phyloP scores from a whole-genome alignment of 164 flowering plant species.

The Kalanchoe fedtschenkoi region DNA sequence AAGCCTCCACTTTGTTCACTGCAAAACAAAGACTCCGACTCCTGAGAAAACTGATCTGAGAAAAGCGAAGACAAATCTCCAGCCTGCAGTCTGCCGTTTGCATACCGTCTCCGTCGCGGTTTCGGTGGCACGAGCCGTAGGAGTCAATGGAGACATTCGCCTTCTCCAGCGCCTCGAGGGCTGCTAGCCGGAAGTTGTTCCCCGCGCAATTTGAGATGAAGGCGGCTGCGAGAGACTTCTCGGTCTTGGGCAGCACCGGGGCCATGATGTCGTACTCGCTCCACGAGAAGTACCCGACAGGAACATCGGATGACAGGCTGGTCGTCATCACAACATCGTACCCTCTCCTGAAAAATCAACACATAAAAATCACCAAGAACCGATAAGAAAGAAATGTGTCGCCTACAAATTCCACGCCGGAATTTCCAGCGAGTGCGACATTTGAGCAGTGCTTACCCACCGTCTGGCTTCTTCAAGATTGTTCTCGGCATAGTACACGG shows the following conservation, averaged over 20 bases:
- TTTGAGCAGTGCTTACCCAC: slow-evolving; percentile 81
- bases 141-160: slow-evolving; percentile 67
- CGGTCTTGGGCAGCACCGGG: slow-evolving; percentile 78
- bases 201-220: slow-evolving; percentile 95
- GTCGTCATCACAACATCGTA: slow-evolving; percentile 79
- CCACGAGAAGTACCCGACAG: slow-evolving; percentile 99
- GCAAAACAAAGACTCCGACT: slow-evolving; percentile 16
- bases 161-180: slow-evolving; percentile 64
- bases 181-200: slow-evolving; percentile 83
- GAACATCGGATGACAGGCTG: slow-evolving; percentile 98
- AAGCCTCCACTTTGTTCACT: slow-evolving; percentile 84
- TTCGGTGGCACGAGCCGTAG: slow-evolving; percentile 88
- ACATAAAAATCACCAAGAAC: slow-evolving; percentile 1
- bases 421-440: not conserved
- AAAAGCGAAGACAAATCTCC: no score
- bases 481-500: slow-evolving; percentile 71
- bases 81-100: no score
- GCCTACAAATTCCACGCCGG: no score
- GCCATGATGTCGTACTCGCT: slow-evolving; percentile 98
- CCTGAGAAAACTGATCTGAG: no score
- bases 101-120: slow-evolving; percentile 74
- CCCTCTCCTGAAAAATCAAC: slow-evolving; percentile 50
- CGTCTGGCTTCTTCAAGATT: slow-evolving; percentile 75
- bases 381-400: not conserved
- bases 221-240: slow-evolving; percentile 86